Percentiles rank a stretch among this genome's conserved stretches.
phyloP scores from a whole-genome alignment of 257 asterid genomes.

The Solanum pimpinellifolium region DNA sequence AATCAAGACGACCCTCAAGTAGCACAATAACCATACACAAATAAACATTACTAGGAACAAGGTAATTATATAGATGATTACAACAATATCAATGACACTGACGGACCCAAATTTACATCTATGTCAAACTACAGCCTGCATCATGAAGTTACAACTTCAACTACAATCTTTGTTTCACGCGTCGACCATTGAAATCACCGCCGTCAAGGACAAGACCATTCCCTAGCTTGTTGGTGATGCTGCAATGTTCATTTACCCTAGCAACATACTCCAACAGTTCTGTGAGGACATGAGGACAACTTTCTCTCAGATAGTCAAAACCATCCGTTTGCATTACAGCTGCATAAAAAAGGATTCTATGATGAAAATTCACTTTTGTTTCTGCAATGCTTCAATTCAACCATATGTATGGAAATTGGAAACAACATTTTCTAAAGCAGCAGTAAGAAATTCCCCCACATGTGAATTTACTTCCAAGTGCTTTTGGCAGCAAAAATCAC shows the following conservation, averaged over 20 bases:
- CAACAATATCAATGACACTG: not conserved
- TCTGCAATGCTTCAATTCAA: not conserved
- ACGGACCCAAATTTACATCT: not conserved
- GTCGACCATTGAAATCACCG: constrained; percentile 65
- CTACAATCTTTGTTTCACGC: constrained; percentile 75
- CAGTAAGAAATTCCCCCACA: not conserved
- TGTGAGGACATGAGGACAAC: constrained; percentile 74
- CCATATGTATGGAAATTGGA: not conserved
- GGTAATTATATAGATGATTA: not conserved
- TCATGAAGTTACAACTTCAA: constrained; percentile 1
- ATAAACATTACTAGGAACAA: not conserved
- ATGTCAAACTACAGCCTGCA: not conserved
- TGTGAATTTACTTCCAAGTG: not conserved
- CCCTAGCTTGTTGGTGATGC: constrained; percentile 42
- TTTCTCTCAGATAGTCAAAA: constrained; percentile 76
- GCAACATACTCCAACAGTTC: constrained; percentile 91
- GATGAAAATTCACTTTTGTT: not conserved
- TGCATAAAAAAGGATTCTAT: constrained; percentile 21
- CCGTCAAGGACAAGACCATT: constrained; percentile 52
- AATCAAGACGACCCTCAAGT: not conserved
- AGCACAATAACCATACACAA: not conserved
- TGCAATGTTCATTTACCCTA: constrained; percentile 52
- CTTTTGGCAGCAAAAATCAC: not conserved
- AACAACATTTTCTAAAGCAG: not conserved
- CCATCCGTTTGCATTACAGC: constrained; percentile 99